A percentile compares a stretch with the other conserved stretches of the same genome.
phyloP scores from a whole-genome alignment of 179 eudicot species.

The Beta macrorhiza region DNA sequence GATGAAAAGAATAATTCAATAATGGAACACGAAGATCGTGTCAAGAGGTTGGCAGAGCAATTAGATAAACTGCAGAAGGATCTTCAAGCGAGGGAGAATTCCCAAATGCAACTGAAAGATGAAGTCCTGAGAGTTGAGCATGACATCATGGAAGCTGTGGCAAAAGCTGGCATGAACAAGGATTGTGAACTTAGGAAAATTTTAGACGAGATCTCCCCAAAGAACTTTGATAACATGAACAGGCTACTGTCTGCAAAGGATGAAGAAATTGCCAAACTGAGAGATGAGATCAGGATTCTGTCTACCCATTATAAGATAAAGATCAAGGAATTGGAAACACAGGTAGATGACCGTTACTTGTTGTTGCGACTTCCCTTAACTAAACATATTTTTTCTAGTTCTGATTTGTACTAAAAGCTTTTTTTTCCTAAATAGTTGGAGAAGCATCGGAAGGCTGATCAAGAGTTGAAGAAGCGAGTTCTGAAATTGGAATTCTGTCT shows the following conservation, averaged over 20 bases:
- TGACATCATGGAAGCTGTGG: constrained; percentile 80
- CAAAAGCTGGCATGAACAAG: constrained; percentile 60
- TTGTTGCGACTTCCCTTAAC: not conserved
- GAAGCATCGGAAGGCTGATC: constrained; percentile 77
- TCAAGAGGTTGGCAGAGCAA: constrained; percentile 69
- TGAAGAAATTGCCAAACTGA: constrained; percentile 67
- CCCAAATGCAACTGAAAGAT: constrained; percentile 84
- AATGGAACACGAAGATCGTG: constrained; percentile 76
- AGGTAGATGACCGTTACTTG: constrained; percentile 48
- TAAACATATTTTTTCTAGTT: not conserved
- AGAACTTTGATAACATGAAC: constrained; percentile 65
- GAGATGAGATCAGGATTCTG: constrained; percentile 73
- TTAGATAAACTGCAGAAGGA: constrained; percentile 72
- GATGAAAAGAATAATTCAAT: constrained; percentile 66
- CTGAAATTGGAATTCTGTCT: constrained; percentile 92
- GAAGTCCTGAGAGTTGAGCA: constrained; percentile 80
- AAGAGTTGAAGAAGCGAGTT: constrained; percentile 85
- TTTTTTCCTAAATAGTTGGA: constrained; percentile 53
- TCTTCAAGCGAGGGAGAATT: constrained; percentile 68
- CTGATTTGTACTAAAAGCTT: not conserved
- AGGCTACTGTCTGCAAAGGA: constrained; percentile 65
- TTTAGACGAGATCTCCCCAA: constrained; percentile 79
- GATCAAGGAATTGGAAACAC: constrained; percentile 75
- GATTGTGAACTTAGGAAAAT: constrained; percentile 77
- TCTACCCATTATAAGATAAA: constrained; percentile 90